Conservation (phyloP, 75 land plant genomes). For the Chamaecyparis obtusa region DNA sequence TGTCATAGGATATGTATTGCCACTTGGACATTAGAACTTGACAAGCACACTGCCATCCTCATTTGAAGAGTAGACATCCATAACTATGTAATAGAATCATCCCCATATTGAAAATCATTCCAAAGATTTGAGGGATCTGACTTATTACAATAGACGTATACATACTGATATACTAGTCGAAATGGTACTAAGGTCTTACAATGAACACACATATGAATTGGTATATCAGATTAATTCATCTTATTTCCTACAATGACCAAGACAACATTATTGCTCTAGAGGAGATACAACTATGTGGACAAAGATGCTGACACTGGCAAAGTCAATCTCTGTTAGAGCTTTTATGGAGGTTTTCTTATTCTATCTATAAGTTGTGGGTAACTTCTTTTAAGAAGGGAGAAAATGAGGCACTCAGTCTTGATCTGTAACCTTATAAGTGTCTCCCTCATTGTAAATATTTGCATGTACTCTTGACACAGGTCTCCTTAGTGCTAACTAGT, state of each 20-base stretch:
- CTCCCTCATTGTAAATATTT: not conserved
- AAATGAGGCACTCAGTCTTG: not conserved
- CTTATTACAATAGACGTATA: not conserved
- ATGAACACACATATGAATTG: not conserved
- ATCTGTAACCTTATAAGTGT: not conserved
- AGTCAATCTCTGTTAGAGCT: not conserved
- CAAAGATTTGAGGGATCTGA: not conserved
- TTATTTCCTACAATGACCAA: not conserved
- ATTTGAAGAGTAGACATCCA: not conserved
- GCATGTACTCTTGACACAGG: not conserved
- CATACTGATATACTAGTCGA: not conserved
- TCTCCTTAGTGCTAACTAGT: not conserved
- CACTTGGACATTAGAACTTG: not conserved
- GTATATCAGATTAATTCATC: not conserved
- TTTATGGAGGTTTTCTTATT: not conserved
- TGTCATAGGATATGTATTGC: not conserved
- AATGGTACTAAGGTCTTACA: not conserved
- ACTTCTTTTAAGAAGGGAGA: too few relatives aligned
- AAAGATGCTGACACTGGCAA: not conserved
- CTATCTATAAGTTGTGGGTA: not conserved
- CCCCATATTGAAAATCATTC: not conserved
- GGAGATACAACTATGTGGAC: not conserved
- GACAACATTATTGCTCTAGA: not conserved
- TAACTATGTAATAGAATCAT: not conserved
- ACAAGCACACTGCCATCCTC: not conserved